Conservation (phyloP, 2,329 filamentous ascomycete species). For the Colletotrichum sp. region DNA sequence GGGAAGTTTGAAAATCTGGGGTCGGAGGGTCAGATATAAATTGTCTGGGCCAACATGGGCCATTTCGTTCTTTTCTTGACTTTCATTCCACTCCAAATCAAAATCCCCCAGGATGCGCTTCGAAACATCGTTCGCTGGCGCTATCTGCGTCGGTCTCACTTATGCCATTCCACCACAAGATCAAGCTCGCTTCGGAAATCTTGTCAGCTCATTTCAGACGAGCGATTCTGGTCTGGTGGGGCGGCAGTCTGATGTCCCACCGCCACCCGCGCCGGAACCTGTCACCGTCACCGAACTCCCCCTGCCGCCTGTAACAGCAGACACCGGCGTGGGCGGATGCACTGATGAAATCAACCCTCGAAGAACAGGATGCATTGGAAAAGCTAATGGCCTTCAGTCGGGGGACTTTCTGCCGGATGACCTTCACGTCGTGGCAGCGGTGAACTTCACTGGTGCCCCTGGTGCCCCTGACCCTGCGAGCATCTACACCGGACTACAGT, state of each 20-base stretch:
- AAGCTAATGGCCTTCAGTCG: neutral
- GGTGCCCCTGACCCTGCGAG: conserved; percentile 39
- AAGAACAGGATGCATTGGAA: conserved; percentile 41
- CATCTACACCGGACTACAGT: conserved; percentile 44
- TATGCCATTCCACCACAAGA: neutral
- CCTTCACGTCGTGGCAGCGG: conserved; percentile 43
- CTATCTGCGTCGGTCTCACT: neutral
- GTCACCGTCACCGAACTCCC: conserved; percentile 38
- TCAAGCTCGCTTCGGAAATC: neutral
- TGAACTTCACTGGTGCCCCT: conserved; percentile 47
- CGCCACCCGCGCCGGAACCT: conserved; percentile 33
- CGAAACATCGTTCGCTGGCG: neutral
- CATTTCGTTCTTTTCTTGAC: neutral
- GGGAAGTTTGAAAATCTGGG: neutral
- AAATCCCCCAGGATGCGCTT: neutral
- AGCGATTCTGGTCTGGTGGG: too few species aligned
- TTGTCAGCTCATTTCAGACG: neutral
- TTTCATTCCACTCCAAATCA: neutral
- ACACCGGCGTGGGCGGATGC: conserved; percentile 33
- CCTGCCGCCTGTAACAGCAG: conserved; percentile 37
- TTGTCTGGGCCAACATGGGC: rapidly evolving
- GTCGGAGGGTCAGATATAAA: neutral
- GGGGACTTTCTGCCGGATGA: conserved; percentile 44
- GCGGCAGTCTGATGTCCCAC: conserved; percentile 11
- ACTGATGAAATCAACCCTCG: conserved; percentile 34